Evolutionary conservation across 116 monocot genomes (phyloP).

Genomic region (Papilionanthe hybrid): DNA sequence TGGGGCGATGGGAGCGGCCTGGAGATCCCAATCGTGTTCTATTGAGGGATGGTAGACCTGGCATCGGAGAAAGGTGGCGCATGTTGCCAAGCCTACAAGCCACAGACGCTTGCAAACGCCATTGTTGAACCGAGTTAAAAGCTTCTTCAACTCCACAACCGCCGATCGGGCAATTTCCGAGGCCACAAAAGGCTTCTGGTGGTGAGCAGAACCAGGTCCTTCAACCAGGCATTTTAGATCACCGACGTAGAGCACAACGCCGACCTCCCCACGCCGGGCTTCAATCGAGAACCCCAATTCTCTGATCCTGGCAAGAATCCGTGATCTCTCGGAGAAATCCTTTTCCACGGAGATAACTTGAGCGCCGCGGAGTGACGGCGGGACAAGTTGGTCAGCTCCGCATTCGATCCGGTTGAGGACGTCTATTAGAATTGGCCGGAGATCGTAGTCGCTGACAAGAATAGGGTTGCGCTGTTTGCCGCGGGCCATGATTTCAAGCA

Average conservation of each 20-base stretch:
- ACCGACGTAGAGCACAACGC: constrained; percentile 60
- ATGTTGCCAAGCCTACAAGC: constrained; percentile 65
- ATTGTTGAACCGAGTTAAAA: constrained; percentile 25
- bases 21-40: constrained; percentile 83
- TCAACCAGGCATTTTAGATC: constrained; percentile 88
- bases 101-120: constrained; percentile 31
- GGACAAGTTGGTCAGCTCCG: constrained; percentile 10
- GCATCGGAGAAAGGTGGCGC: constrained; percentile 79
- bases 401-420: constrained; percentile 45
- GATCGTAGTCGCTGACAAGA: constrained; percentile 69
- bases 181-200: constrained; percentile 15
- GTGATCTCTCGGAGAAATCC: constrained; percentile 18
- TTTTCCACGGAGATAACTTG: constrained; percentile 36
- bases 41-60: constrained; percentile 73
- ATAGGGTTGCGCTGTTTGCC: constrained; percentile 60
- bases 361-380: constrained; percentile 5
- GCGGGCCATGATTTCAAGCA: constrained; percentile 51
- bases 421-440: constrained; percentile 35
- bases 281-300: constrained; percentile 38
- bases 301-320: constrained; percentile 22
- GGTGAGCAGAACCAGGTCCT: not conserved
- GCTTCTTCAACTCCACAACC: constrained; percentile 51
- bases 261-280: constrained; percentile 1
- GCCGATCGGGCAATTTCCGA: constrained; percentile 29
- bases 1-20: constrained; percentile 64